A percentile compares a stretch with the other conserved stretches of the same genome.
Conservation (phyloP, 768 basidiomycete genomes). For the Strobilomyces dryophilus region DNA sequence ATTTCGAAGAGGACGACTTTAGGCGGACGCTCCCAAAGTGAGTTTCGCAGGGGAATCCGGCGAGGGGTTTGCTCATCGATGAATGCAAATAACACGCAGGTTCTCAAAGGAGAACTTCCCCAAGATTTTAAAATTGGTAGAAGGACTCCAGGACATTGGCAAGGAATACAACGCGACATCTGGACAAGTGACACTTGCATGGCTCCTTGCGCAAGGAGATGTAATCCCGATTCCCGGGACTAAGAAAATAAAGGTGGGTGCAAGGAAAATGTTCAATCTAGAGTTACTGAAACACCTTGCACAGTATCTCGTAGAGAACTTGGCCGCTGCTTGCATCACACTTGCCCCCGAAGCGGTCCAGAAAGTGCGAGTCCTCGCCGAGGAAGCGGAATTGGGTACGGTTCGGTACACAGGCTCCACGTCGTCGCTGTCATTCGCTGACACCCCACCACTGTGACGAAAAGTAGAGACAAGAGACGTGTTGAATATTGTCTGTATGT, state of each 20-base stretch:
- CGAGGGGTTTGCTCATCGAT: background rate
- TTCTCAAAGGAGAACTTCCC: slow-evolving; percentile 43
- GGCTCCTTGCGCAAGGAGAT: slow-evolving; percentile 37
- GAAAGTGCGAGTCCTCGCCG: slow-evolving; percentile 34
- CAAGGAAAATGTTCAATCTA: background rate
- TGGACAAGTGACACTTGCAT: slow-evolving; percentile 40
- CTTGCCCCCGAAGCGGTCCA: slow-evolving; percentile 37
- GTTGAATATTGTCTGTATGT: too few relatives aligned
- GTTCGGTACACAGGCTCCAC: slow-evolving; percentile 20
- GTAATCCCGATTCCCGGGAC: slow-evolving; percentile 41
- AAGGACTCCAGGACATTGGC: slow-evolving; percentile 31
- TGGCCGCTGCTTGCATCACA: slow-evolving; percentile 31
- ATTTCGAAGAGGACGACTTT: slow-evolving; percentile 28
- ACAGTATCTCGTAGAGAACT: slow-evolving; percentile 43
- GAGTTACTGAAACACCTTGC: background rate
- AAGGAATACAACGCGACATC: slow-evolving; percentile 31
- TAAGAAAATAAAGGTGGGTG: slow-evolving; percentile 29
- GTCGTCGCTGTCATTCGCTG: slow-evolving; percentile 11
- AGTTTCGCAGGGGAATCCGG: slow-evolving; percentile 15
- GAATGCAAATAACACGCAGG: slow-evolving; percentile 3
- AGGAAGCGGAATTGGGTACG: slow-evolving; percentile 25
- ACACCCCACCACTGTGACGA: slow-evolving; percentile 15
- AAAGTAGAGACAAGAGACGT: background rate
- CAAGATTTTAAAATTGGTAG: slow-evolving; percentile 36
- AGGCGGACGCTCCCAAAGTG: slow-evolving; percentile 23